A percentile compares a stretch with the other conserved stretches of the same genome.
Conservation (phyloP, 345 rosid species). For the Eucalyptus cloeziana region DNA sequence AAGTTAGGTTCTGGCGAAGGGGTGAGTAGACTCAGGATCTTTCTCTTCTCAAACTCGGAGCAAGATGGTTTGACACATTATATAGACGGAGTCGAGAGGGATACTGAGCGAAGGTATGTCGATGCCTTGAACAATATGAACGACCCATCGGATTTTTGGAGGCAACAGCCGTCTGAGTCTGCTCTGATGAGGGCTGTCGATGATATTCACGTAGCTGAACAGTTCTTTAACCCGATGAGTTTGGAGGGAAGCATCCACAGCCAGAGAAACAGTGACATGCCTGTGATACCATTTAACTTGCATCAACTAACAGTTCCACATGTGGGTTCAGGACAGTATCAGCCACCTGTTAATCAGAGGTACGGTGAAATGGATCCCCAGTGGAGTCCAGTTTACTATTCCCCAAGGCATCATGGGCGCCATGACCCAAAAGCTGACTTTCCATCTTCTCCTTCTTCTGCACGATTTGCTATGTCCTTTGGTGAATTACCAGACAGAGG, state of each 20-base stretch:
- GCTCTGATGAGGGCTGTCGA: slow-evolving; percentile 7
- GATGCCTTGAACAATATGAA: slow-evolving; percentile 86
- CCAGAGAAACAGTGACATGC: slow-evolving; percentile 48
- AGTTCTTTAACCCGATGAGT: slow-evolving; percentile 28
- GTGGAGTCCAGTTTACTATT: slow-evolving; percentile 68
- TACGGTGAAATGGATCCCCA: slow-evolving; percentile 67
- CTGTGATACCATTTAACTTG: slow-evolving; percentile 40
- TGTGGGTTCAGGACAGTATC: slow-evolving; percentile 19
- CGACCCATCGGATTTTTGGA: slow-evolving; percentile 56
- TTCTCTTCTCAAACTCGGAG: slow-evolving; percentile 64
- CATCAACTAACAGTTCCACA: slow-evolving; percentile 39
- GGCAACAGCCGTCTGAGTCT: slow-evolving; percentile 43
- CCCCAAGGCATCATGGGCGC: slow-evolving; percentile 79
- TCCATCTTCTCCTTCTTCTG: slow-evolving; percentile 76
- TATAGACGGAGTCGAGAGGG: slow-evolving; percentile 76
- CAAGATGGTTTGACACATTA: slow-evolving; percentile 50
- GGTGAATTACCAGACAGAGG: slow-evolving; percentile 55
- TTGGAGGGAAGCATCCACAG: slow-evolving; percentile 47
- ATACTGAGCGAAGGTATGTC: slow-evolving; percentile 84
- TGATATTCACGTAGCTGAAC: slow-evolving; percentile 15
- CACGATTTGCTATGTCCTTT: slow-evolving; percentile 47
- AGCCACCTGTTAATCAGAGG: slow-evolving; percentile 43
- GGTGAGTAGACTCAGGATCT: slow-evolving; percentile 90
- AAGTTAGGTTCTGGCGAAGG: slow-evolving; percentile 87
- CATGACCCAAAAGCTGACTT: slow-evolving; percentile 73